phyloP scores from a whole-genome alignment of 768 basidiomycete genomes.

The Hygrophoropsis aurantiaca region DNA sequence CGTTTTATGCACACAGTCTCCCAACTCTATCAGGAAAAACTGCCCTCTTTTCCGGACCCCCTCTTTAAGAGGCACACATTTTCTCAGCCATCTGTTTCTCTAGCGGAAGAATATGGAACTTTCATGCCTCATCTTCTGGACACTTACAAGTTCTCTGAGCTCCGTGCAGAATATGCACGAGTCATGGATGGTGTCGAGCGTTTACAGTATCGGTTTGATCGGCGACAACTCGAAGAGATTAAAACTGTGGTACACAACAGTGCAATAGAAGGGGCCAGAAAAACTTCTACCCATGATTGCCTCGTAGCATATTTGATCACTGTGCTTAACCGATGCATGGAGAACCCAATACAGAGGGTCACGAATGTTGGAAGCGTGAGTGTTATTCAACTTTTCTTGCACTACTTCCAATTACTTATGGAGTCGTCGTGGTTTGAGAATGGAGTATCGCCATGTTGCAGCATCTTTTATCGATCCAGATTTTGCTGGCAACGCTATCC shows the following conservation, averaged over 20 bases:
- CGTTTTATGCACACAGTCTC: conserved; percentile 31
- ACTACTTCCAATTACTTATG: too few species aligned
- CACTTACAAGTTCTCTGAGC: conserved; percentile 14
- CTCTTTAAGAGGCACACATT: conserved; percentile 24
- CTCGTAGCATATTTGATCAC: conserved; percentile 27
- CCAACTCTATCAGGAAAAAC: conserved; percentile 24
- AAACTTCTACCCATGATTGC: conserved; percentile 30
- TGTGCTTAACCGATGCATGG: conserved; percentile 16
- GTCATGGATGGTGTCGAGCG: conserved; percentile 10
- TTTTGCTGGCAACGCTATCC: conserved; percentile 18
- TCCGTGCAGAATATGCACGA: conserved; percentile 13
- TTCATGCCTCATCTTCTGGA: conserved; percentile 25
- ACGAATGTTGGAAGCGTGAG: conserved; percentile 30
- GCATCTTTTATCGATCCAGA: conserved; percentile 17
- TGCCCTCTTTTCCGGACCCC: conserved; percentile 13
- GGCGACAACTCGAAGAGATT: conserved; percentile 12
- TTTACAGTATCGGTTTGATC: conserved; percentile 16
- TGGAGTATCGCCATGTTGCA: conserved; percentile 16
- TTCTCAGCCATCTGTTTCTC: conserved; percentile 11
- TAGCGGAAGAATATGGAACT: conserved; percentile 13
- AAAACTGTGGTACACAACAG: conserved; percentile 9
- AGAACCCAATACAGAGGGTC: conserved; percentile 13
- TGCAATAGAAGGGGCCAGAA: neutral
- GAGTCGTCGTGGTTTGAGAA: neutral
- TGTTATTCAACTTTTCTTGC: neutral